Evolutionary conservation across 192 early-diverging fungal species (phyloP), one percentile per base, ranked within the genome.

Genomic region (Jimgerdemannia flammicorona): DNA sequence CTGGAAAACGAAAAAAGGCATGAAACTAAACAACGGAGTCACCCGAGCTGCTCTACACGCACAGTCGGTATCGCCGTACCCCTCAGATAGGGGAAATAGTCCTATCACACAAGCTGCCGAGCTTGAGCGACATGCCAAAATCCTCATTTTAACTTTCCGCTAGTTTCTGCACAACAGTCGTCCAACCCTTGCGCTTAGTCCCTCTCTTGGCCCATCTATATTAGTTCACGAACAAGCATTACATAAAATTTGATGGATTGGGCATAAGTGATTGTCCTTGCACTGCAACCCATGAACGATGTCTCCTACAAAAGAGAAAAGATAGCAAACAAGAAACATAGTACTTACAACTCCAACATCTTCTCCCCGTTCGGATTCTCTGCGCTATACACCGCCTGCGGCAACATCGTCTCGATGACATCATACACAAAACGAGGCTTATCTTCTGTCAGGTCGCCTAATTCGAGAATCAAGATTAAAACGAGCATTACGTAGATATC

Each of bases 391-490:
- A 89, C 76, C 0, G 94, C 92, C 11, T 89, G 88, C 8, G 96
- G 96, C 71, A 98, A 84, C 69, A 98, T 79, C 3, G 96, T 97
- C 79, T 98, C 95, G 59, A 98, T 96, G 18, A 94, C 86, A 14
- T 91, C 86, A 79, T 97, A 97, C 18, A 95, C 81, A 78, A 96
- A 95, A 19, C 80, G 72, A 3, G 96, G 96, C 81, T 98, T 98
- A 65, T 88, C 84, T 81, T 95, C 90, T 0, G 87, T 89, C 4
- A 88, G 73, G 43, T 84, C 81, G 43, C 79, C 88, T 84, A 66
- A n/a, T 29, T 29, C 29, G 29, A 29, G 29, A 29, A 29, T 9
- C 11, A 77, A 65, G 20, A n/a, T 43, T 41, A 69, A 44, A 70
- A 49, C 19, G 29, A 29, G 29, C 2, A 63, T 59, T 8, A 67